Percentiles rank a stretch among this genome's conserved stretches.
Evolutionary conservation across 805 yeast genomes (phyloP).

Genomic region (Candida manassasensis): DNA sequence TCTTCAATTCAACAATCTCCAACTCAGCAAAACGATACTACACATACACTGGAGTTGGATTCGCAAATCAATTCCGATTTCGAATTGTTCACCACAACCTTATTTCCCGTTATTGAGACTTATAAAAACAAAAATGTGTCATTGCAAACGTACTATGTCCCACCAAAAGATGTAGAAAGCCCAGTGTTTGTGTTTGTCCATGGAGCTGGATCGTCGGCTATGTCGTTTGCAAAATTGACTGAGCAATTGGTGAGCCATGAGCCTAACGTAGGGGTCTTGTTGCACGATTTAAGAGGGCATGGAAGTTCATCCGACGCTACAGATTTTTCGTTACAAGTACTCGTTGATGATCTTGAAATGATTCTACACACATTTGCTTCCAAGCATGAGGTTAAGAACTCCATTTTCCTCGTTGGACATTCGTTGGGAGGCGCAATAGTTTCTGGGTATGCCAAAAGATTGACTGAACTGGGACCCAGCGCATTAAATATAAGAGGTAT

Average conservation of each 20-base stretch:
- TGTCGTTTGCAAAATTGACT: slow-evolving; percentile 64
- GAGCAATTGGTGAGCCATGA: slow-evolving; percentile 15
- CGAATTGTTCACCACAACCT: slow-evolving; percentile 9
- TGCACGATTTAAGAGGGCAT: slow-evolving; percentile 85
- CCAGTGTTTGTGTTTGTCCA: slow-evolving; percentile 79
- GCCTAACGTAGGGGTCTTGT: slow-evolving; percentile 50
- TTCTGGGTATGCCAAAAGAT: slow-evolving; percentile 44
- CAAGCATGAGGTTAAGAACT: slow-evolving; percentile 12
- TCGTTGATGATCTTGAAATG: slow-evolving; percentile 54
- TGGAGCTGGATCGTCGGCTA: slow-evolving; percentile 90
- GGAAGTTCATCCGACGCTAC: slow-evolving; percentile 38
- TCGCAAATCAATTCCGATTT: not conserved
- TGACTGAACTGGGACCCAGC: slow-evolving; percentile 19
- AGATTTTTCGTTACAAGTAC: slow-evolving; percentile 42
- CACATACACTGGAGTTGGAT: too few relatives aligned
- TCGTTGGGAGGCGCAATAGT: slow-evolving; percentile 86
- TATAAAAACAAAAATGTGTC: slow-evolving; percentile 11
- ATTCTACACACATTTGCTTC: slow-evolving; percentile 39
- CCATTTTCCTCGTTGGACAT: slow-evolving; percentile 74
- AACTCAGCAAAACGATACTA: too few relatives aligned
- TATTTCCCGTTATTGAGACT: slow-evolving; percentile 16
- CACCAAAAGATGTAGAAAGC: slow-evolving; percentile 38
- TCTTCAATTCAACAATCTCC: too few relatives aligned
- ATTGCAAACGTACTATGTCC: slow-evolving; percentile 49
- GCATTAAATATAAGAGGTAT: slow-evolving; percentile 53